Conservation (phyloP, 2,329 filamentous ascomycete species). For the Colletotrichum sp. region DNA sequence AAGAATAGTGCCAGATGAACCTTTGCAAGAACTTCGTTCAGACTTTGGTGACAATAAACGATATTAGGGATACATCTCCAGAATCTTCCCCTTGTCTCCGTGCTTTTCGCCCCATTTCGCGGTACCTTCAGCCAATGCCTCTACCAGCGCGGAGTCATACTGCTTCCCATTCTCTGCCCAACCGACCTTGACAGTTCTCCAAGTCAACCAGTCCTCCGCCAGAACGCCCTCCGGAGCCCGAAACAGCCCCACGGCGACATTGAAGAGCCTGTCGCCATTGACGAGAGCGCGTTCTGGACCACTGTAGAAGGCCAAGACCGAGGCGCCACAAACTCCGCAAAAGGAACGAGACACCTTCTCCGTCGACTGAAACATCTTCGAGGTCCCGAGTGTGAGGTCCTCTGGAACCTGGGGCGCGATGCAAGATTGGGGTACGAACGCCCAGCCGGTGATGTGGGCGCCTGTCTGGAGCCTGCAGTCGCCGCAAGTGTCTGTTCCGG, state of each 20-base stretch:
- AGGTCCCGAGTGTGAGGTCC: conserved; percentile 45
- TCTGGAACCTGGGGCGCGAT: conserved; percentile 40
- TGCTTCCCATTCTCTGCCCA: conserved; percentile 37
- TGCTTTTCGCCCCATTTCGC: conserved; percentile 42
- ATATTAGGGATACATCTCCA: neutral
- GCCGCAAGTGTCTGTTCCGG: conserved; percentile 43
- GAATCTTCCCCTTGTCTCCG: conserved; percentile 26
- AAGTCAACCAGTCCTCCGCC: conserved; percentile 52
- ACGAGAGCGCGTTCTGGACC: conserved; percentile 28
- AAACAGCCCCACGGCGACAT: conserved; percentile 49
- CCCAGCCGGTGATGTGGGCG: conserved; percentile 47
- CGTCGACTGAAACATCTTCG: conserved; percentile 47
- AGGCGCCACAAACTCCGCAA: conserved; percentile 52
- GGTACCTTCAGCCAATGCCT: conserved; percentile 41
- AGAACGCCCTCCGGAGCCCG: conserved; percentile 47
- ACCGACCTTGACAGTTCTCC: conserved; percentile 42
- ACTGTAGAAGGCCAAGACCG: conserved; percentile 37
- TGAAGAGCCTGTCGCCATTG: conserved; percentile 33
- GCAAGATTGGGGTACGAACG: conserved; percentile 40
- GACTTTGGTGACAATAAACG: neutral
- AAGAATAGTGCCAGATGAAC: neutral
- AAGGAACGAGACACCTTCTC: conserved; percentile 45
- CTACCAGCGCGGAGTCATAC: conserved; percentile 41
- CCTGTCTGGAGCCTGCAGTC: conserved; percentile 51
- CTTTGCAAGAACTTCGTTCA: neutral